A percentile compares a stretch with the other conserved stretches of the same genome.
phyloP scores from a whole-genome alignment of 2,329 filamentous ascomycete genomes.

The Xylaria arbuscula region DNA sequence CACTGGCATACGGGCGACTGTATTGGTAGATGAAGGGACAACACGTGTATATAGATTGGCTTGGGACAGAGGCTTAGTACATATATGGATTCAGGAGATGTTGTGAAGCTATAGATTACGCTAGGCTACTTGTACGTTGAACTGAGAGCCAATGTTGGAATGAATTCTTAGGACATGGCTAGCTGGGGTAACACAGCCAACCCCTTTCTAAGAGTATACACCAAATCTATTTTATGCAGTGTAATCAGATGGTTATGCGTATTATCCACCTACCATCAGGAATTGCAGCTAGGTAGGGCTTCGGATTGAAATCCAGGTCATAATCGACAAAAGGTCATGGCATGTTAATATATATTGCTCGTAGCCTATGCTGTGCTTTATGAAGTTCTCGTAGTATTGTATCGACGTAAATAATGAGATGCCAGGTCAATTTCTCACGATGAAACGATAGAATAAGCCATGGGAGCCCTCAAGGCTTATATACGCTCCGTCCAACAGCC shows the following conservation, averaged over 20 bases:
- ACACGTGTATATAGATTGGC: neutral
- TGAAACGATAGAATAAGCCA: no score
- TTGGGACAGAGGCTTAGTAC: neutral
- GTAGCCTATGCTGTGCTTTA: neutral
- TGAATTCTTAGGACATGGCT: neutral
- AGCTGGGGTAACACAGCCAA: neutral
- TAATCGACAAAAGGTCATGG: no score
- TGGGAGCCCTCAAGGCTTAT: no score
- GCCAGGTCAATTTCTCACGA: no score
- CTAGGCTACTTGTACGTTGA: neutral
- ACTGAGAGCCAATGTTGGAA: no score
- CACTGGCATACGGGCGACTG: slow-evolving; percentile 18
- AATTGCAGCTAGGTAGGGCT: no score
- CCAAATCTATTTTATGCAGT: no score
- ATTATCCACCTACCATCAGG: no score
- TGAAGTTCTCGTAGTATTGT: neutral
- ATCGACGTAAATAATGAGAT: neutral
- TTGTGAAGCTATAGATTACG: neutral
- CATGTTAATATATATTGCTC: neutral
- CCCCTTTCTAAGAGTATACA: neutral
- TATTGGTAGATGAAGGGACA: neutral
- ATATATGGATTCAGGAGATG: neutral
- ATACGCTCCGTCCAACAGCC: no score
- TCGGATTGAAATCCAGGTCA: no score
- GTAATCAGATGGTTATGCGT: no score